A percentile compares a stretch with the other conserved stretches of the same genome.
phyloP scores from a whole-genome alignment of 2,329 filamentous ascomycete genomes.

The Apiospora marii region DNA sequence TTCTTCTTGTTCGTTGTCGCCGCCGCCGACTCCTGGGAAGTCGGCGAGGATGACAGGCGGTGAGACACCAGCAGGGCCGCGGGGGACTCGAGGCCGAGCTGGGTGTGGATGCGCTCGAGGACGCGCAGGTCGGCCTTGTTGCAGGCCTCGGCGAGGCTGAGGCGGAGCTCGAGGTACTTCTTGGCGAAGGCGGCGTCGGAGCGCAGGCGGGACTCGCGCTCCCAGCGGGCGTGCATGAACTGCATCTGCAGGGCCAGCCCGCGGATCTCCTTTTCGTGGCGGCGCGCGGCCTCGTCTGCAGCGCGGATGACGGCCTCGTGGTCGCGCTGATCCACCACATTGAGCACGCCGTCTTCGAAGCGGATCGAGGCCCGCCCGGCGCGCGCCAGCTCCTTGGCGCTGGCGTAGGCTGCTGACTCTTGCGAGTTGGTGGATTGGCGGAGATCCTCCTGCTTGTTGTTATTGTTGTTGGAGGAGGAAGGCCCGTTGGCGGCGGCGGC shows the following conservation, averaged over 20 bases:
- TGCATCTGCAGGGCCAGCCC: conserved; percentile 90
- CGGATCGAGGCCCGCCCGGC: conserved; percentile 34
- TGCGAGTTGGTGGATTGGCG: conserved; percentile 34
- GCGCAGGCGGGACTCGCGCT: conserved; percentile 82
- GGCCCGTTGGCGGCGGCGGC: conserved; percentile 30
- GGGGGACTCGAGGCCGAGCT: conserved; percentile 49
- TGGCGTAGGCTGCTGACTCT: conserved; percentile 32
- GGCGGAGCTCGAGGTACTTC: conserved; percentile 78
- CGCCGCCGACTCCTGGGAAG: conserved; percentile 6
- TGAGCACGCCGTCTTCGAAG: conserved; percentile 56
- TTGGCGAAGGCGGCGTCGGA: conserved; percentile 87
- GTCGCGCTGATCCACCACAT: conserved; percentile 48
- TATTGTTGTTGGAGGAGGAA: conserved; percentile 28
- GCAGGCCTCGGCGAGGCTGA: conserved; percentile 87
- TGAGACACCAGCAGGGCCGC: conserved; percentile 36
- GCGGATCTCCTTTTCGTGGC: conserved; percentile 78
- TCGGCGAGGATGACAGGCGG: not conserved
- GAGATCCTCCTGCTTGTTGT: conserved; percentile 32
- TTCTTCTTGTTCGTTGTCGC: conserved; percentile 26
- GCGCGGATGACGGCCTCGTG: conserved; percentile 61
- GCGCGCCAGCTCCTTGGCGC: conserved; percentile 40
- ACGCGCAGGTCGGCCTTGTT: conserved; percentile 91
- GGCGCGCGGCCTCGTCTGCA: conserved; percentile 68
- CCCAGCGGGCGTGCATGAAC: conserved; percentile 84
- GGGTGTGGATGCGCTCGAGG: conserved; percentile 81